Evolutionary conservation across 805 yeast genomes (phyloP), one percentile per base, ranked within the genome.

Genomic region (Kuraishia borneana): DNA sequence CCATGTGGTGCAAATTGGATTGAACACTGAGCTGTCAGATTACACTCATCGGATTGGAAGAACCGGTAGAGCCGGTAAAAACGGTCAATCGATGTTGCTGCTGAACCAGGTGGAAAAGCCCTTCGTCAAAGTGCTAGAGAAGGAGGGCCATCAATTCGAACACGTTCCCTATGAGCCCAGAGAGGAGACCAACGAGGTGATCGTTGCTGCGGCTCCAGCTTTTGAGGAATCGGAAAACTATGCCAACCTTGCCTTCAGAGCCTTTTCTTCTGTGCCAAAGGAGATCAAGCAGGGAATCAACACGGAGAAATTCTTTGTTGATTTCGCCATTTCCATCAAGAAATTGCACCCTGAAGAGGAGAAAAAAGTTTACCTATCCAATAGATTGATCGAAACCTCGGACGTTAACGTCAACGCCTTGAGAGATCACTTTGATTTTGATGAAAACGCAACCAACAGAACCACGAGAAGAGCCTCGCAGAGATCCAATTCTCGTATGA

Each of bases 11-110:
- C 96, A 89, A 61, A 55, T 84, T 36, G 83, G 89, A 43, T 68
- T 77, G n/a, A 83, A 92, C 40, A 58, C 67, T 31, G 83, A 78
- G 38, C 58, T 75, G 18, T 73, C 88, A n/a, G 79, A 81, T 42
- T 87, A 88, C 53, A 75, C 87, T 38, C 97, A 89, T 60, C 79
- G 95, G 56, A 79, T 89, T 50, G 97, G 97, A 39, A 78, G 97
- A 67, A 89, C 96, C 12, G 97, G 94, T 29, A 76, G 97, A 60
- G 94, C 88, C 36, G 96, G 95, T 37, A 68, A 70, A 38, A 61
- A 65, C 18, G 97, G 97, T 41, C 63, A 68, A 32, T 83, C 95
- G 4, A 55, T 73, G 12, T 53, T 82, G 38, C 76, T 73, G 50
- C 47, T 76, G 32, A 62, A 80, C 21, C 54, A 65, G 41, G 55